Base-by-base conservation (phyloP, 2,329 filamentous ascomycete genomes). In the Epichloe hybrida region DNA sequence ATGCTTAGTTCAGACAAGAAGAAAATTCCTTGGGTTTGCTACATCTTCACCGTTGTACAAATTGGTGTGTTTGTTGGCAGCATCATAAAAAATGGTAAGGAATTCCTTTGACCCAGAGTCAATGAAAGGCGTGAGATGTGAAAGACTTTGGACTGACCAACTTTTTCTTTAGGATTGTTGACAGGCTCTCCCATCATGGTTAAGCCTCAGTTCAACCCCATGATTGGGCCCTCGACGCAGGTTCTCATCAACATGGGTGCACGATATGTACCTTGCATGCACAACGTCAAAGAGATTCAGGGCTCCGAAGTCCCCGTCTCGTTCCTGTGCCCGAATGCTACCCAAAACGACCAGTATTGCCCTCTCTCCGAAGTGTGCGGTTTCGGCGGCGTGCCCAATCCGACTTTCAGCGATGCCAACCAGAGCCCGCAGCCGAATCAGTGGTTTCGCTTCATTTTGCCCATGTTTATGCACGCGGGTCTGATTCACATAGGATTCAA, bases 201-300 rank as follows among this genome's bases (percentile, higher is more conserved):
- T 49, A 79, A 91, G 51, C 93, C 93, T 1, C 77, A 76, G 15
- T 95, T 98, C 72, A 98, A 97, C 69, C 86, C 87, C 52, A 95
- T 98, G 88, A 95, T 98, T 62, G 93, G 93, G 0, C 93, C 93
- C 1, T 95, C 90, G 5, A 79, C 83, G 1, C 88, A 88, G 58
- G 81, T 97, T 23, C 80, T 95, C 60, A 95, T 97, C 72, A 95
- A 95, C 67, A 95, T 98, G 88, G 93, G 93, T 52, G 88, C 90
- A 40, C 83, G 93, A 54, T 98, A 87, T 64, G 80, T 86, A 3
- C 88, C 90, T 6, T 98, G 93, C 68, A 98, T 98, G 93, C 90
- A 91, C 71, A 88, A 86, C 58, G 77, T 86, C 56, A 65, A 77
- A 42, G 76, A 74, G 45, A 73, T 90, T 37, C 83, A 84, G 60